Evolutionary conservation across 108 stramenopile genomes (phyloP), one percentile per base, ranked within the genome.

Genomic region (Asterionellopsis glacialis): DNA sequence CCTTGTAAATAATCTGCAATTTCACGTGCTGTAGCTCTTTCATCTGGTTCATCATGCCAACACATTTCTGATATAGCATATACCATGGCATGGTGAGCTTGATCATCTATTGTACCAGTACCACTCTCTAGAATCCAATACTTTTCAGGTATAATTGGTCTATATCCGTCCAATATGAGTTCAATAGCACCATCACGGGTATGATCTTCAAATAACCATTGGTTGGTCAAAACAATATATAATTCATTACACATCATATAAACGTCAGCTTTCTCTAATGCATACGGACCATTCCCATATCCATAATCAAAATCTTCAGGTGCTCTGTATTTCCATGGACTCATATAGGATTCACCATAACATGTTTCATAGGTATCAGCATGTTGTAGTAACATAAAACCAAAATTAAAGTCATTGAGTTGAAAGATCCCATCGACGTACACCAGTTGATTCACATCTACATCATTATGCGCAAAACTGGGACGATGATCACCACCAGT

Each of bases 231-330:
- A 9, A 87, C 48, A 19, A 68, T 65, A 50, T 79, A 87, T 38
- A 87, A 65, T 23, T 82, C 76, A 69, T 83, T 87, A 11, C 86
- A 82, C 68, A 87, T 52, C 23, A 69, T 72, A 63, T 74, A 87
- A 0, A 87, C 73, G 55, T 87, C 86, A 0, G 82, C 52, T 68
- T 79, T 87, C 63, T 87, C 86, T 9, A 19, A 21, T 19, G 47
- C 21, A 48, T 48, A 16, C 47, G 5, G 1, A 21, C 21, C 47
- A 48, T 9, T 21, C 47, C 9, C 47, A 21, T 48, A 48, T 19
- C 16, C 19, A 9, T 48, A 16, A 7, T 5, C 9, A 16, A 48
- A 21, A 21, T 48, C 47, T 21, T 48, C 47, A 7, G 47, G 47
- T 7, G 47, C 47, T 9, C 47, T 16, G 19, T 19, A 19, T 9